Evolutionary conservation across 768 basidiomycete species (phyloP).

Genomic region (Clathrus columnatus): DNA sequence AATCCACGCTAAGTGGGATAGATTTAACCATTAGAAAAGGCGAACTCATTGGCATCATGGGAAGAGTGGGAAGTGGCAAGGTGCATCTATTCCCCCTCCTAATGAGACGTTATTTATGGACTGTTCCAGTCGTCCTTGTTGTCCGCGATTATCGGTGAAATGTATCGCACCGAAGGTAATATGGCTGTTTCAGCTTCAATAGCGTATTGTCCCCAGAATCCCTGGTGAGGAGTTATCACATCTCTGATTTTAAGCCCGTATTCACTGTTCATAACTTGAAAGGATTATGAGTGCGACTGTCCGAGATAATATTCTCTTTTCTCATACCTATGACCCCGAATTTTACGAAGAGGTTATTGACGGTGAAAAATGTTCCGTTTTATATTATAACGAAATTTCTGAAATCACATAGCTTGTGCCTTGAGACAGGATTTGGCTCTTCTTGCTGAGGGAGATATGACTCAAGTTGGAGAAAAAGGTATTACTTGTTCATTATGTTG

Average conservation of each 20-base stretch:
- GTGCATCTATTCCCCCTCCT: conserved; percentile 28
- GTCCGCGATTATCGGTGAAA: conserved; percentile 80
- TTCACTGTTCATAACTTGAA: neutral
- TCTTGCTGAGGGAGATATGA: conserved; percentile 73
- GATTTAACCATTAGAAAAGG: conserved; percentile 71
- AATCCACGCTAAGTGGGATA: conserved; percentile 70
- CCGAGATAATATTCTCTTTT: conserved; percentile 88
- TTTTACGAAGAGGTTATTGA: conserved; percentile 81
- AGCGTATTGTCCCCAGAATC: conserved; percentile 80
- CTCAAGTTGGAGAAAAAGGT: conserved; percentile 84
- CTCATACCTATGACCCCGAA: conserved; percentile 74
- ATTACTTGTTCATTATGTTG: conserved; percentile 12
- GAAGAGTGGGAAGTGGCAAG: conserved; percentile 90
- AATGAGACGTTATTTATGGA: conserved; percentile 10
- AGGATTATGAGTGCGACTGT: conserved; percentile 84
- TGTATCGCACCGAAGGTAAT: conserved; percentile 67
- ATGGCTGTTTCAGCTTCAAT: conserved; percentile 61
- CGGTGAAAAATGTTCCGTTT: conserved; percentile 31
- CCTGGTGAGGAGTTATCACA: conserved; percentile 45
- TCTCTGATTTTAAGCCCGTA: neutral
- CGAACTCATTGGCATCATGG: conserved; percentile 76
- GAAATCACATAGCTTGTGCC: conserved; percentile 57
- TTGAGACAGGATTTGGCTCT: conserved; percentile 71
- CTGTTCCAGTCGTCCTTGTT: conserved; percentile 49
- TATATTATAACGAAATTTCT: neutral